Conservation (phyloP, 2,329 filamentous ascomycete species). For the Diaporthe citriasiana region DNA sequence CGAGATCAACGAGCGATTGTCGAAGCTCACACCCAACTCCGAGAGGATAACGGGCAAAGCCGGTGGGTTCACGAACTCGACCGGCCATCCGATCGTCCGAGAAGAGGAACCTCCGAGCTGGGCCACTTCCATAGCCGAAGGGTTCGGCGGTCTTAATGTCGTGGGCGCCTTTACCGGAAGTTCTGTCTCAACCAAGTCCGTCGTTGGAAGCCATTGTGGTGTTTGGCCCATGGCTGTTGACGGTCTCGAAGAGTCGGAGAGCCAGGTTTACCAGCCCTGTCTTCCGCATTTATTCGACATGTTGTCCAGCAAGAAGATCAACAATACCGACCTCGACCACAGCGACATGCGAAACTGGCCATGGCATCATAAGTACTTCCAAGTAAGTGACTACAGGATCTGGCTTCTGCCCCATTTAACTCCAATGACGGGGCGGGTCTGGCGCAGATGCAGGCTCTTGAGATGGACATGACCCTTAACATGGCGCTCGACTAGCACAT, state of each 20-base stretch:
- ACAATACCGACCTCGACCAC: slow-evolving; percentile 17
- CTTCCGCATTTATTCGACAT: slow-evolving; percentile 56
- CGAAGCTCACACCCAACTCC: slow-evolving; percentile 49
- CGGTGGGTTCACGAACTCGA: slow-evolving; percentile 39
- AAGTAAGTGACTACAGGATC: slow-evolving; percentile 37
- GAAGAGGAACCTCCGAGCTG: slow-evolving; percentile 28
- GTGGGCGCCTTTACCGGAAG: slow-evolving; percentile 56
- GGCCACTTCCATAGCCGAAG: slow-evolving; percentile 8
- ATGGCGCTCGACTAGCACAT: background rate
- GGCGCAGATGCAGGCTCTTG: background rate
- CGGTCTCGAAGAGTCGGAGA: slow-evolving; percentile 57
- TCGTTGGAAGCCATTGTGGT: slow-evolving; percentile 57
- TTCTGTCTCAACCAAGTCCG: slow-evolving; percentile 61
- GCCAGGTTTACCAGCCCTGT: slow-evolving; percentile 61
- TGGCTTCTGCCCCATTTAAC: background rate
- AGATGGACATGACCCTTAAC: background rate
- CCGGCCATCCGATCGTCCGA: slow-evolving; percentile 40
- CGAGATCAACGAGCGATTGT: slow-evolving; percentile 48
- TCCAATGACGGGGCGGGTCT: background rate
- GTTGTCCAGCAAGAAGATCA: slow-evolving; percentile 48
- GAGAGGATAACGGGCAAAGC: slow-evolving; percentile 46
- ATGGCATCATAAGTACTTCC: slow-evolving; percentile 53
- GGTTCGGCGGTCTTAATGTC: slow-evolving; percentile 58
- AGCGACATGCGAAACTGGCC: slow-evolving; percentile 47
- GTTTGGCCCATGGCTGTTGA: slow-evolving; percentile 58